These are phyloP conservation scores for Ophiosphaerella narmari DNA, from an alignment of 2,329 filamentous ascomycete genomes.

Conservation along the genomic window DNA sequence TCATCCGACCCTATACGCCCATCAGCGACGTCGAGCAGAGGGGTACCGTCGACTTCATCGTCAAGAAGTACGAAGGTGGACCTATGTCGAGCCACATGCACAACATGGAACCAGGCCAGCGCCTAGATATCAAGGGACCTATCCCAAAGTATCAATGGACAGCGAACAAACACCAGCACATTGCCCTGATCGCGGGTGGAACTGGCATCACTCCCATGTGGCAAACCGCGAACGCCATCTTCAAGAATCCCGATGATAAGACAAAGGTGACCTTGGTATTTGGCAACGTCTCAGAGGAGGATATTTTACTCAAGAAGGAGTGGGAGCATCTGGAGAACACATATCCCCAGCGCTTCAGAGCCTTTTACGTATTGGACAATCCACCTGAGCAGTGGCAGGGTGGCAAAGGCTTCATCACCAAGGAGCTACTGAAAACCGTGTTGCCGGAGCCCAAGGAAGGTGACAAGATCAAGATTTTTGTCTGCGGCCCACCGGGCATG, in stretches of 20 bases:
- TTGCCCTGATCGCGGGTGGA: slow-evolving; percentile 86
- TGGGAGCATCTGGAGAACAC: slow-evolving; percentile 88
- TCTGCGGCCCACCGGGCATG: slow-evolving; percentile 89
- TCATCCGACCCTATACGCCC: slow-evolving; percentile 91
- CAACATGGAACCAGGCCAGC: slow-evolving; percentile 78
- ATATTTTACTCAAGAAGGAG: slow-evolving; percentile 89
- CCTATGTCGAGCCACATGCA: slow-evolving; percentile 92
- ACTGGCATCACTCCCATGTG: slow-evolving; percentile 99
- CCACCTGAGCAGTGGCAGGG: slow-evolving; percentile 77
- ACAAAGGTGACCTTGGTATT: slow-evolving; percentile 97
- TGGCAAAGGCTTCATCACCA: slow-evolving; percentile 79
- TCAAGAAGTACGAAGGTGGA: slow-evolving; percentile 90
- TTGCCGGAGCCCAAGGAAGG: slow-evolving; percentile 84
- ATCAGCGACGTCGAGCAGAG: slow-evolving; percentile 80
- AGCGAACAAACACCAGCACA: slow-evolving; percentile 89
- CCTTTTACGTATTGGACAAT: slow-evolving; percentile 91
- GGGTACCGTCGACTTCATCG: slow-evolving; percentile 84
- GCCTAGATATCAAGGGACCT: slow-evolving; percentile 90
- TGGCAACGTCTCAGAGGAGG: slow-evolving; percentile 85
- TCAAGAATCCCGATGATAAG: slow-evolving; percentile 95
- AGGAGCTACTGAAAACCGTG: slow-evolving; percentile 93
- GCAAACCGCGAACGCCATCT: slow-evolving; percentile 88
- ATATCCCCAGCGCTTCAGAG: slow-evolving; percentile 91
- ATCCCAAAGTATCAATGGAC: slow-evolving; percentile 92
- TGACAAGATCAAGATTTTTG: slow-evolving; percentile 93